Base-by-base conservation (phyloP, 2,329 filamentous ascomycete species). In the Meredithiella fracta region DNA sequence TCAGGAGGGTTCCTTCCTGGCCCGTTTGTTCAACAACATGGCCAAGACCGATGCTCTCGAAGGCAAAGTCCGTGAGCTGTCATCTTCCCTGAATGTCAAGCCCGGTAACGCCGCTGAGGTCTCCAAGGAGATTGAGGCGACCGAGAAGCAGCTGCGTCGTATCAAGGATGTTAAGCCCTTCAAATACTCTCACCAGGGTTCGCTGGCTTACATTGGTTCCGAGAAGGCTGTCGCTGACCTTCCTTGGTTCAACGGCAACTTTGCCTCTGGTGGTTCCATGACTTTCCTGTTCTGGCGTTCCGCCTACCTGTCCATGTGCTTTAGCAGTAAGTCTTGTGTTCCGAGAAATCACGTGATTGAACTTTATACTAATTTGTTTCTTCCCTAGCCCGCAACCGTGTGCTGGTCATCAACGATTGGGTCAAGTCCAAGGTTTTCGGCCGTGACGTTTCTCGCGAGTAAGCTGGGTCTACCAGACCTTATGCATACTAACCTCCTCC, bases 271-370 rank as follows among this genome's bases (percentile, higher is more conserved):
- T 67, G 92, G 92, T 67, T 87, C 85, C 65, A 75, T 97, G 71
- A 98, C 92, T 57, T 98, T 94, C 73, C 79, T 96, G 63, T 98
- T 98, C 81, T 98, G 92, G 92, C 80, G 90, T 68, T 94, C 86
- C 67, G 92, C 91, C 56, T 98, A 98, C 71, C 75, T 98, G 69
- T 96, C 88, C 77, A 98, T 98, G 92, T 96, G 91, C 80, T 98
- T 98, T 71, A 97, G 90, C 82, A 90, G 88, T 92, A 79, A 82
- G 87, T 85, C 62, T 59, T 1, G 9, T 5, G 9, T n/a, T n/a
- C 17, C 14, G 15, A n/a, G 11, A 3, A 22, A 22, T 15, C 40
- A 44, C 40, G n/a, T 20, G n/a, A 44, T 7, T 3, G 2, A 44
- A 3, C 2, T 23, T 26, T 15, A 53, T n/a, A 34, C 29, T 42